Evolutionary conservation across 495 filamentous ascomycete genomes (phyloP).

Genomic region (Neurospora hispaniola): DNA sequence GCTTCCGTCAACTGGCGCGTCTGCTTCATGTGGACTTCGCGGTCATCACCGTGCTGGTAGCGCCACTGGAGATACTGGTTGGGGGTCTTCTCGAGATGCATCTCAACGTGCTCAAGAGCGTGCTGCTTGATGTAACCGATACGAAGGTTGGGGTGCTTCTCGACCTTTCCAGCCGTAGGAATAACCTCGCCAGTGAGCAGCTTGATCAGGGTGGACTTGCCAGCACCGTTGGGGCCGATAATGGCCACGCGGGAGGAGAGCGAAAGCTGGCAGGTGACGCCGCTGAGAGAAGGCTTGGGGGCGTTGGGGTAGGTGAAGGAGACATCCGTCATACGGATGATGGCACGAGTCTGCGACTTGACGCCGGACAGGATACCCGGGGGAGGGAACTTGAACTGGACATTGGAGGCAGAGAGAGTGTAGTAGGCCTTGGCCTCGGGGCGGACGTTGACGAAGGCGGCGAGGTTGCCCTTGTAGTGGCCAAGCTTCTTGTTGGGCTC

Average conservation of each 20-base stretch:
- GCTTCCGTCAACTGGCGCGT: constrained; percentile 78
- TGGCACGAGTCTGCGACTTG: constrained; percentile 85
- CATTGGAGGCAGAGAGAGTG: constrained; percentile 78
- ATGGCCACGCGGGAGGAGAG: constrained; percentile 92
- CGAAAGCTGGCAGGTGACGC: constrained; percentile 75
- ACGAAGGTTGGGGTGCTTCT: constrained; percentile 97
- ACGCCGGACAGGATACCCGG: constrained; percentile 91
- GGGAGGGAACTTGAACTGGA: constrained; percentile 95
- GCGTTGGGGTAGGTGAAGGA: constrained; percentile 85
- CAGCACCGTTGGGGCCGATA: constrained; percentile 94
- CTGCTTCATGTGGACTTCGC: constrained; percentile 95
- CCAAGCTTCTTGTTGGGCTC: constrained; percentile 89
- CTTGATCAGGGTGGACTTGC: constrained; percentile 98
- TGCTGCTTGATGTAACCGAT: constrained; percentile 99
- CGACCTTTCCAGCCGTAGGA: constrained; percentile 77
- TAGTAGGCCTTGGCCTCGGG: constrained; percentile 99
- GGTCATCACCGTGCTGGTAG: constrained; percentile 92
- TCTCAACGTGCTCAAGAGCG: constrained; percentile 96
- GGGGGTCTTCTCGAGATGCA: constrained; percentile 98
- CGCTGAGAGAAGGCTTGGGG: constrained; percentile 72
- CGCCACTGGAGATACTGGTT: constrained; percentile 99
- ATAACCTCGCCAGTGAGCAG: constrained; percentile 91
- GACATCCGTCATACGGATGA: constrained; percentile 87
- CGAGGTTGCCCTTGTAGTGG: constrained; percentile 89
- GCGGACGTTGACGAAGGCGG: constrained; percentile 79